phyloP scores from a whole-genome alignment of 345 rosid species.

The Salix arbutifolia region DNA sequence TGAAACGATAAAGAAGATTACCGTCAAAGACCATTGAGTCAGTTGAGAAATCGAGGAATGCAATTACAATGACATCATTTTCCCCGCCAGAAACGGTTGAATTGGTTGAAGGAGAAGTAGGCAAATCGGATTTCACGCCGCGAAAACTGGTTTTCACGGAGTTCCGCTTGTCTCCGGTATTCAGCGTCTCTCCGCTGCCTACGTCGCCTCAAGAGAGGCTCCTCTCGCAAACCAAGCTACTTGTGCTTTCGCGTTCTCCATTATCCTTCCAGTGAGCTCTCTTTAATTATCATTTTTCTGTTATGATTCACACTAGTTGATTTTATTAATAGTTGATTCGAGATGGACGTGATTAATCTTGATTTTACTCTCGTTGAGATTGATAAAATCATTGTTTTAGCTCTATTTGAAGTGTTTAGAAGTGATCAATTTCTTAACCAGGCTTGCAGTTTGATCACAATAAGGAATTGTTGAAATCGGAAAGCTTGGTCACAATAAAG shows the following conservation, averaged over 20 bases:
- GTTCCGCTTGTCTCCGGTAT: conserved; percentile 30
- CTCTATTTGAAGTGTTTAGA: not conserved
- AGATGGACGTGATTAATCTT: not conserved
- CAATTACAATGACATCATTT: not conserved
- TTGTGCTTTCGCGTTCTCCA: conserved; percentile 16
- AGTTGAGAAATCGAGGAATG: not conserved
- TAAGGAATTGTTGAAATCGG: not conserved
- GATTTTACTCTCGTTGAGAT: not conserved
- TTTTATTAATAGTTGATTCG: not conserved
- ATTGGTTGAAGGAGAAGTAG: conserved; percentile 10
- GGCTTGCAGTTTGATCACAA: too few species aligned
- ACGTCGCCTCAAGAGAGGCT: conserved; percentile 4
- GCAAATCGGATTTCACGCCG: conserved; percentile 14
- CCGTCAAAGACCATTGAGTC: conserved; percentile 14
- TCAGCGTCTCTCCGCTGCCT: conserved; percentile 6
- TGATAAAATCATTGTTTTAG: not conserved
- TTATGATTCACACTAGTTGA: too few species aligned
- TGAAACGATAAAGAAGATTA: conserved; percentile 7
- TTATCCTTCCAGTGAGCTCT: conserved; percentile 12
- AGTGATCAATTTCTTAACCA: too few species aligned
- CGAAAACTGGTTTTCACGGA: conserved; percentile 40
- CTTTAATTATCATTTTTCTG: not conserved
- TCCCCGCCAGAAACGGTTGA: conserved; percentile 14
- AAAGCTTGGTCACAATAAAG: not conserved
- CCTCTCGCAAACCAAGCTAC: conserved; percentile 1